Evolutionary conservation across 257 asterid species (phyloP).

Genomic region (Solanum pinnatisectum): DNA sequence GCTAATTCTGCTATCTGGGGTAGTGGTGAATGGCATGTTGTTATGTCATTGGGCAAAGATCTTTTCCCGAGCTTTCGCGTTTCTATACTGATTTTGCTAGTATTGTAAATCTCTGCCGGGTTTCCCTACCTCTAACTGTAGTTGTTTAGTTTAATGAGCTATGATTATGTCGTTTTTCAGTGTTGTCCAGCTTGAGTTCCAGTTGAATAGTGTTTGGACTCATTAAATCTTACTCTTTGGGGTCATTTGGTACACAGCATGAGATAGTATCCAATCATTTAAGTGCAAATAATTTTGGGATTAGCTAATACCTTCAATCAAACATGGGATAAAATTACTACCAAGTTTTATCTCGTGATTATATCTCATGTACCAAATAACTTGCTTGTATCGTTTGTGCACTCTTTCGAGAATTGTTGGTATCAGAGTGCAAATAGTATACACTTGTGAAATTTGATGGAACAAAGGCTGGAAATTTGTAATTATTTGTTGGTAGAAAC

Average conservation of each 20-base stretch:
- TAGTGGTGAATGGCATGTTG: background rate
- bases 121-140: background rate
- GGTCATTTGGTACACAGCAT: background rate
- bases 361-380: background rate
- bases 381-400: background rate
- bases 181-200: background rate
- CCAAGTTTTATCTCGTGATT: background rate
- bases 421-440: background rate
- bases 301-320: background rate
- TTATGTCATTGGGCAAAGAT: background rate
- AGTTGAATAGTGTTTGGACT: background rate
- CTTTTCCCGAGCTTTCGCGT: background rate
- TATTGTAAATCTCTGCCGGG: background rate
- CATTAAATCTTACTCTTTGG: background rate
- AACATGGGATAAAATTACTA: too few species aligned
- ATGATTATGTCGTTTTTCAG: background rate
- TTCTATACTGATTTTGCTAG: background rate
- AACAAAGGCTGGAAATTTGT: background rate
- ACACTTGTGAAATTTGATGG: too few species aligned
- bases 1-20: background rate
- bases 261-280: background rate
- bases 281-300: background rate
- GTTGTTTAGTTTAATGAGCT: background rate
- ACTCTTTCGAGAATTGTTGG: background rate
- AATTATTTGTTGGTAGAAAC: background rate